phyloP scores from a whole-genome alignment of 148 eudicot species.

The Camellia sinensis region DNA sequence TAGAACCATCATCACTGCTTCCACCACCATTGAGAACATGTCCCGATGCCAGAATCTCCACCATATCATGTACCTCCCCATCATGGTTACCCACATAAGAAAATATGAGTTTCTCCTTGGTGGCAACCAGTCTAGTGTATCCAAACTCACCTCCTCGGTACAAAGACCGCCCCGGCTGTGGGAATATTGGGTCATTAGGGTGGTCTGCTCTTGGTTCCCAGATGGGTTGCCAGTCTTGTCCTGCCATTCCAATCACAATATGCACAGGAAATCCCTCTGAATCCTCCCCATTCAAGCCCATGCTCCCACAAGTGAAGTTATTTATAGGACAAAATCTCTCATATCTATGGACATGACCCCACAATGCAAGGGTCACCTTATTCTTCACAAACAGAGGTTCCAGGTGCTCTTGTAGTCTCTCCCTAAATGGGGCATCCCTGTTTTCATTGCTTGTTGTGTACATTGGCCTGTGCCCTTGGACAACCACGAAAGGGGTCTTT shows the following conservation, averaged over 20 bases:
- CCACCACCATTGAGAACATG: conserved; percentile 47
- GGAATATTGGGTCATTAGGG: conserved; percentile 57
- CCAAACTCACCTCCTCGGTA: conserved; percentile 93
- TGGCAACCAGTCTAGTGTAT: conserved; percentile 74
- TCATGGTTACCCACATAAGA: conserved; percentile 95
- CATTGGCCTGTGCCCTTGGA: conserved; percentile 99
- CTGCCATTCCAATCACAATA: conserved; percentile 93
- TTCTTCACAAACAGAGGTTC: conserved; percentile 84
- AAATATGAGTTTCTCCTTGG: conserved; percentile 70
- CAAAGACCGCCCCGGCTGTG: conserved; percentile 66
- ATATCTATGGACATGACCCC: conserved; percentile 98
- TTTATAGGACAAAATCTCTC: conserved; percentile 93
- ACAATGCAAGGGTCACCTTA: conserved; percentile 82
- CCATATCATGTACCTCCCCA: conserved; percentile 84
- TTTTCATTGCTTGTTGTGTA: conserved; percentile 76
- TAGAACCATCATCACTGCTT: conserved; percentile 16
- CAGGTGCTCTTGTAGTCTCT: conserved; percentile 54
- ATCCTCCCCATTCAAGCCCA: conserved; percentile 34
- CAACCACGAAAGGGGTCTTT: conserved; percentile 85
- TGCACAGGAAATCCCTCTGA: conserved; percentile 65
- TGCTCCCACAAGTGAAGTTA: conserved; percentile 68
- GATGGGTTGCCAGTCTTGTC: conserved; percentile 92
- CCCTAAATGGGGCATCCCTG: conserved; percentile 55
- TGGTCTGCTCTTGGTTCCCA: conserved; percentile 84
- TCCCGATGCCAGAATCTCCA: conserved; percentile 78